These are phyloP conservation scores for Thermothielavioides terrestris DNA, from an alignment of 495 filamentous ascomycete species.

Conservation along the genomic window DNA sequence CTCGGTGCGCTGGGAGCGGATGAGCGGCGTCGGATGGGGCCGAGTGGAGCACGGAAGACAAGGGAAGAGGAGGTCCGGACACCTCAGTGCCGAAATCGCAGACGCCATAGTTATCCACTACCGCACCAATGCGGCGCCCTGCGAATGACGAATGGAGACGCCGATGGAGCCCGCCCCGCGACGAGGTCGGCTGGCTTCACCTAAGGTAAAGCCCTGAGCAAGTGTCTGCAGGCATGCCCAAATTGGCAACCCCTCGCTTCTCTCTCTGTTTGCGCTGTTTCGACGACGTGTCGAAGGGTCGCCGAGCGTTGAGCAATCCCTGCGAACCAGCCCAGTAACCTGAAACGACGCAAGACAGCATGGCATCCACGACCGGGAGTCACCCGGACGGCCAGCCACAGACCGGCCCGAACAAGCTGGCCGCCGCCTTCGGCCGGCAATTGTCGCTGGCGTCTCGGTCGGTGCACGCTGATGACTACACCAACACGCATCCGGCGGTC, in stretches of 20 bases:
- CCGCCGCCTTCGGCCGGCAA: constrained; percentile 19
- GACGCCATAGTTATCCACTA: neutral
- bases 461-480: constrained; percentile 78
- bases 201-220: too few species aligned
- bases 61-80: neutral
- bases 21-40: neutral
- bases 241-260: neutral
- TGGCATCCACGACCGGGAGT: too few species aligned
- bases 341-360: too few species aligned
- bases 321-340: too few species aligned
- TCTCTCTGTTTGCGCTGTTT: neutral
- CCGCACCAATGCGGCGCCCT: constrained; percentile 10
- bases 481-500: constrained; percentile 64
- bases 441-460: constrained; percentile 57
- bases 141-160: constrained; percentile 8
- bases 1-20: neutral
- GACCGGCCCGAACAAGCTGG: constrained; percentile 20
- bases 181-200: constrained; percentile 12
- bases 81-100: neutral
- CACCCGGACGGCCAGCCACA: too few species aligned
- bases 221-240: neutral
- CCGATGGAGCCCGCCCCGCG: constrained; percentile 13
- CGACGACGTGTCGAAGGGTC: too few species aligned
- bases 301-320: too few species aligned
- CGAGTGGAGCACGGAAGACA: neutral